Percentiles rank a stretch among this genome's conserved stretches.
phyloP scores from a whole-genome alignment of 192 early-diverging fungal species.

The Paraglomus brasilianum region DNA sequence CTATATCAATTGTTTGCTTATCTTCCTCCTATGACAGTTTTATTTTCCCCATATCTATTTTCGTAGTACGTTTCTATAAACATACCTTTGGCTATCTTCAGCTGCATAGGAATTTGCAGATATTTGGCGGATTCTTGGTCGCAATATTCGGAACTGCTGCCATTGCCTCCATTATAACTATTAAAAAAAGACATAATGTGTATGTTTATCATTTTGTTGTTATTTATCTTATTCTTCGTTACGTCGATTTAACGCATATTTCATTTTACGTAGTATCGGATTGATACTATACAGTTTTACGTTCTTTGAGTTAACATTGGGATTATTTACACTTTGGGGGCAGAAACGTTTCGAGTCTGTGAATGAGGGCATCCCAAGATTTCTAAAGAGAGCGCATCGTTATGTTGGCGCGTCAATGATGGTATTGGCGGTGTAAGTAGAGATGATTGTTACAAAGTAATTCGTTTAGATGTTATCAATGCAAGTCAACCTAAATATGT shows the following conservation, averaged over 20 bases:
- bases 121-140: conserved; percentile 26
- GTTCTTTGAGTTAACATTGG: conserved; percentile 24
- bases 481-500: not conserved
- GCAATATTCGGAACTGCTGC: conserved; percentile 23
- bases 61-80: conserved; percentile 25
- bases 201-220: conserved; percentile 9
- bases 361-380: conserved; percentile 17
- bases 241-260: not conserved
- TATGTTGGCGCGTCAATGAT: conserved; percentile 2
- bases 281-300: conserved; percentile 9
- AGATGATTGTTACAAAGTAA: not conserved
- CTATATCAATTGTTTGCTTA: not conserved
- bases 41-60: conserved; percentile 26
- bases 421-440: conserved; percentile 13
- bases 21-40: not conserved
- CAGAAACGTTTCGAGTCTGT: conserved; percentile 9
- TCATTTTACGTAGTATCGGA: conserved; percentile 12
- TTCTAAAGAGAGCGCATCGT: conserved; percentile 23
- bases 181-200: not conserved
- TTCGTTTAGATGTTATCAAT: not conserved
- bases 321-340: conserved; percentile 11
- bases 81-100: conserved; percentile 24
- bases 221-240: not conserved
- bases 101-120: conserved; percentile 26
- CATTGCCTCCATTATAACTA: not conserved